Evolutionary conservation across 139 green algal species (phyloP).

Genomic region (Chlorella sorokiniana): DNA sequence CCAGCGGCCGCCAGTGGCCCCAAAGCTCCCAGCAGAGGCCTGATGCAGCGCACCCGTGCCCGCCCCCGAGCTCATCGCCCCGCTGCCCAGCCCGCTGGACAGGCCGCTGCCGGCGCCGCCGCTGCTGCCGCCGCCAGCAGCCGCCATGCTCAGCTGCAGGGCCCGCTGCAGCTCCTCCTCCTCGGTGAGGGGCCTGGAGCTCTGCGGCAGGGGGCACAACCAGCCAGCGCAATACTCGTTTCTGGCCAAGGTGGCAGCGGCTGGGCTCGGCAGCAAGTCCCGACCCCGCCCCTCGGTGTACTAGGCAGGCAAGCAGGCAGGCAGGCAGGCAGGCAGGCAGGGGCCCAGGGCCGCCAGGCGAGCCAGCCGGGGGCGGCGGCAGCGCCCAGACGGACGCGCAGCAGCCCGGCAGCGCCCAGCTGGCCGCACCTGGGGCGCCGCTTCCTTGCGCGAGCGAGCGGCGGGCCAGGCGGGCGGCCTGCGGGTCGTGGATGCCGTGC

Average conservation of each 20-base stretch:
- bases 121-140: background rate
- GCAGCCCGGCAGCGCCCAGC: too few species aligned
- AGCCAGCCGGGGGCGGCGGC: background rate
- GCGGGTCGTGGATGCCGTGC: constrained; percentile 60
- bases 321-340: too few species aligned
- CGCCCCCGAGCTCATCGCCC: background rate
- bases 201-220: background rate
- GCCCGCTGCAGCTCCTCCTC: constrained; percentile 74
- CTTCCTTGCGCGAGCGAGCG: constrained; percentile 42
- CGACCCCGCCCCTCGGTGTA: too few species aligned
- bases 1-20: background rate
- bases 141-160: constrained; percentile 68
- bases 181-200: constrained; percentile 42
- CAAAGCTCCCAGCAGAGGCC: background rate
- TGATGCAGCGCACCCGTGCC: background rate
- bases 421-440: too few species aligned
- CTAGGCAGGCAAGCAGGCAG: too few species aligned
- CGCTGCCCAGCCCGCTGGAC: background rate
- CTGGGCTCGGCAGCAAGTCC: too few species aligned
- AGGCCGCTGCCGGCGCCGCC: constrained; percentile 1
- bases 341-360: background rate
- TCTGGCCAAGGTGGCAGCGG: too few species aligned
- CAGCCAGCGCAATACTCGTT: too few species aligned
- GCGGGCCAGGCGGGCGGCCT: constrained; percentile 41
- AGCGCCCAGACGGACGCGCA: too few species aligned